These are phyloP conservation scores for Apostasia ramifera DNA, from an alignment of 106 monocot species.

Conservation along the genomic window DNA sequence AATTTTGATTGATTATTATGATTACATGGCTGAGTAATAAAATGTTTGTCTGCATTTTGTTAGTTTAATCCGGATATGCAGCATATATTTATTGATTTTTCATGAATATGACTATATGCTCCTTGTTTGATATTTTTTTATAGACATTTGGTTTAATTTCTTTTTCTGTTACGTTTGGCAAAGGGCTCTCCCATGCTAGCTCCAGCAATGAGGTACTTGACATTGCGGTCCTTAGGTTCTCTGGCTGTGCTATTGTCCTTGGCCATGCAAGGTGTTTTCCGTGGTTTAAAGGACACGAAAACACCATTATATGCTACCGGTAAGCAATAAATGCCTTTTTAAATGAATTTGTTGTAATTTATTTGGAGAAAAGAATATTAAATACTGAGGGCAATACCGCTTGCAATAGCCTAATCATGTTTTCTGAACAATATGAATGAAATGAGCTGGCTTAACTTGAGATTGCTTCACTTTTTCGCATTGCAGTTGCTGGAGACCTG, in stretches of 20 bases:
- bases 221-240: conserved; percentile 50
- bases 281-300: conserved; percentile 66
- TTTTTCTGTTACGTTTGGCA: background rate
- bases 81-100: background rate
- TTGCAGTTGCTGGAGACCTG: conserved; percentile 62
- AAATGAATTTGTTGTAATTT: background rate
- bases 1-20: background rate
- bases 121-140: background rate
- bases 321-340: conserved; percentile 10
- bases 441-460: no score
- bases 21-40: background rate
- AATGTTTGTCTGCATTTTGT: no score
- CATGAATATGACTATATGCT: background rate
- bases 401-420: background rate
- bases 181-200: conserved; percentile 52
- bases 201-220: conserved; percentile 45
- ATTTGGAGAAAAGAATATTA: background rate
- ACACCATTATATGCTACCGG: conserved; percentile 62
- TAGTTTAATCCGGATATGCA: no score
- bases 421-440: conserved; percentile 2
- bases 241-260: conserved; percentile 60
- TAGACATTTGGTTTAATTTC: background rate
- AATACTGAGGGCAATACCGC: background rate
- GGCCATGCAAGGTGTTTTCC: conserved; percentile 69
- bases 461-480: conserved; percentile 1